phyloP scores from a whole-genome alignment of 441 rosid species.

The Aleurites moluccanus region DNA sequence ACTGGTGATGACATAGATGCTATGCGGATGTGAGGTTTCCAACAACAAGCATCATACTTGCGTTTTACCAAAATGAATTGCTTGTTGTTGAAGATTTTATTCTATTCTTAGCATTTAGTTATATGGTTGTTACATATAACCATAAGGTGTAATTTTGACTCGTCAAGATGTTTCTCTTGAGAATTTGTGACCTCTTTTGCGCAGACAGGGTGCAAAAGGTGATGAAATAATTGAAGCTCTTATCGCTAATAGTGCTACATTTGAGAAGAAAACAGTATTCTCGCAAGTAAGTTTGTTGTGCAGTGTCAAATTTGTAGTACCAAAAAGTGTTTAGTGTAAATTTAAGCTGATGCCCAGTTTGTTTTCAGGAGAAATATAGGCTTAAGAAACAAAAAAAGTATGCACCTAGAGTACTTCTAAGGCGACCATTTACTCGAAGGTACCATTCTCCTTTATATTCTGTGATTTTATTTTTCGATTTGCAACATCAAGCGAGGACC shows the following conservation, averaged over 20 bases:
- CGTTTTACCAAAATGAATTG: too few species aligned
- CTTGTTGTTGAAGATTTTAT: background rate
- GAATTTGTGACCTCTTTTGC: conserved; percentile 16
- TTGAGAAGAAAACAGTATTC: conserved; percentile 74
- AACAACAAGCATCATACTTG: too few species aligned
- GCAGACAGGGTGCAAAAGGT: conserved; percentile 86
- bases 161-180: conserved; percentile 1
- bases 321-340: background rate
- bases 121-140: too few species aligned
- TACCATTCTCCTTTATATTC: conserved; percentile 9
- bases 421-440: conserved; percentile 85
- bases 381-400: conserved; percentile 90
- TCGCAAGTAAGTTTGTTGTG: conserved; percentile 58
- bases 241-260: conserved; percentile 85
- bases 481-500: background rate
- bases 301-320: background rate
- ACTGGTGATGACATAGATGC: conserved; percentile 82
- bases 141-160: background rate
- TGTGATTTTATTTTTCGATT: background rate
- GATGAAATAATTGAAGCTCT: conserved; percentile 86
- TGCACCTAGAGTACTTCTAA: conserved; percentile 77
- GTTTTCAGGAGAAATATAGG: conserved; percentile 77
- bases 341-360: conserved; percentile 13
- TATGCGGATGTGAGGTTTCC: conserved; percentile 46
- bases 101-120: background rate